Evolutionary conservation across 2,329 filamentous ascomycete species (phyloP), one percentile per base, ranked within the genome.

Genomic region (Teratosphaeria pseudoeucalypti): DNA sequence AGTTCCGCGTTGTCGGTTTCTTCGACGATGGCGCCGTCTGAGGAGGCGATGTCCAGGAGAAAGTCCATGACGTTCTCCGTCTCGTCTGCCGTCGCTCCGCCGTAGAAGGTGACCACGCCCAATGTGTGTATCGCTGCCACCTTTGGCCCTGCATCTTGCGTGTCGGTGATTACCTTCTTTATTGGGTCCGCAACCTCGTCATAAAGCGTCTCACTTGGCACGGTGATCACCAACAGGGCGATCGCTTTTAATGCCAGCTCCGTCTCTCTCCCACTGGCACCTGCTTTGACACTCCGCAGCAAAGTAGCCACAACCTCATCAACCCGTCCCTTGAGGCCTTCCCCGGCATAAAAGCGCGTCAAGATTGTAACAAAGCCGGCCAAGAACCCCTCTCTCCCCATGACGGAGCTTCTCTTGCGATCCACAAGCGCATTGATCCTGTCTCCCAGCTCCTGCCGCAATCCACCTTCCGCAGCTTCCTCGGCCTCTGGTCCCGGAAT

Each of bases 371-470:
- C 79, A 71, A 86, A 90, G 1, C 78, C 78, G 53, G 76, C 77
- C 55, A 91, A 76, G 34, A 81, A 81, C 49, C 83, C 78, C 67
- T 90, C 87, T 57, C 90, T 84, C 26, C 85, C 84, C 63, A 88
- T 83, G 27, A 81, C 82, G 64, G 85, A 90, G 73, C 86, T 90
- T 64, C 87, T 85, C 79, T 95, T 95, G 67, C 89, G 85, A 66
- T 89, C 84, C 58, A 87, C 79, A 32, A 95, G 82, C 65, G 88
- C 85, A 55, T 86, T 80, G 63, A 95, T 85, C 60, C 86, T 82
- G 62, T 85, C 81, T 32, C 80, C 77, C 37, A 92, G 75, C 59
- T 83, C 81, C 16, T 82, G 75, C 54, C 84, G 81, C 82, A 88
- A 89, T 23, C 77, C 77, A 29, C 80, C 79, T 52, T 71, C 67